Evolutionary conservation across 208 protist genomes (phyloP), one percentile per base, ranked within the genome.

Genomic region (Acanthamoeba triangularis): DNA sequence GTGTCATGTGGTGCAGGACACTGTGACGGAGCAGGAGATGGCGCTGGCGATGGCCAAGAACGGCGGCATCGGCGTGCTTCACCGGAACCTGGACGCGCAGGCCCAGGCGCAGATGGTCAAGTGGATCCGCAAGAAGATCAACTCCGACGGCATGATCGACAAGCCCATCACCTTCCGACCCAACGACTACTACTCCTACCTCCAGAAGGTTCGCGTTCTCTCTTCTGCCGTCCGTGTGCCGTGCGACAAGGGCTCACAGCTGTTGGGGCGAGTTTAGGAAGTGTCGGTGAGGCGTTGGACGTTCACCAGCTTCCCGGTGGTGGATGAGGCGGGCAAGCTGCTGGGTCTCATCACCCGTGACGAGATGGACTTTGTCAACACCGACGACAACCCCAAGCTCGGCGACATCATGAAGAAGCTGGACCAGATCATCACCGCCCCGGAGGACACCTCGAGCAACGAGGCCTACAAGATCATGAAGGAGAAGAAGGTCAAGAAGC

Each of bases 21-120:
- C 99, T 13, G 98, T 99, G 78, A 99, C 99, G 49, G 99, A 99
- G 97, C 97, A 97, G 85, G 97, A 98, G n/a, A 99, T 99, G 97
- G 97, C 97, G 35, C 96, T 98, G n/a, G 84, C 67, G 61, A 97
- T 98, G 97, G 98, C 99, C 35, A 97, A 99, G 59, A 98, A 99
- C 96, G 99, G 99, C 61, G 99, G 99, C 95, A 98, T 99, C 78
- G 99, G 99, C 72, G 98, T 99, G 47, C 97, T 99, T 61, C 99
- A 99, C 98, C 98, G 99, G 96, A 99, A 99, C 97, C 99, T 98
- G 95, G 97, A 98, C 20, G 96, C 98, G 16, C 97, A 98, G 94
- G 96, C 98, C 28, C 99, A 99, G 98, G 99, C 98, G 69, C 97
- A 98, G 85, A 98, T 98, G 97, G 99, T 99, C 90, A 98, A 98